Base-by-base conservation (phyloP, 2,329 filamentous ascomycete species). In the Didymella sp. region DNA sequence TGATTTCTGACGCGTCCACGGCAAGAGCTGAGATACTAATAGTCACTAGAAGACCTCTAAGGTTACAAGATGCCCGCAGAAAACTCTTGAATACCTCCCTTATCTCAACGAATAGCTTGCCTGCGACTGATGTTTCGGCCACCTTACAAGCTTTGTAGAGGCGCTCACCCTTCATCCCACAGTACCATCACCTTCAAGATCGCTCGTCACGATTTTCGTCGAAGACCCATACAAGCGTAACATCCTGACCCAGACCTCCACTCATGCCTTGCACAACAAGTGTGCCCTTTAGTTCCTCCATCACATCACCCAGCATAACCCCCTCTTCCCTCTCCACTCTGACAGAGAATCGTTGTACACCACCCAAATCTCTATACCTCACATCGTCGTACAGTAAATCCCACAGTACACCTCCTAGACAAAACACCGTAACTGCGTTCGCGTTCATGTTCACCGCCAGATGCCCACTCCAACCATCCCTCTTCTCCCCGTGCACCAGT, bases 151-250 rank as follows among this genome's bases (percentile, higher is more conserved):
- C n/a, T n/a, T n/a, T n/a, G n/a, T n/a, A n/a, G n/a, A n/a, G n/a
- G n/a, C n/a, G n/a, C n/a, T n/a, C n/a, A n/a, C n/a, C n/a, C n/a
- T n/a, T n/a, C n/a, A n/a, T n/a, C n/a, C n/a, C n/a, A n/a, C n/a
- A n/a, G n/a, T n/a, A n/a, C n/a, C n/a, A n/a, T n/a, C n/a, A n/a
- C n/a, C n/a, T n/a, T n/a, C n/a, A n/a, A n/a, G n/a, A n/a, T n/a
- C n/a, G 4, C 11, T 40, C 19, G 9, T 33, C 27, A 25, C 6
- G 33, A 8, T 3, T 38, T 21, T 48, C 30, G 11, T 42, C 41
- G 25, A 61, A 54, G 3, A 27, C 40, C 63, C 63, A 63, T 24
- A 58, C 47, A 6, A 63, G 42, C 42, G 55, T 11, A 6, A 66
- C 47, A 19, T 56, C 56, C 35, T 57, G 47, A 6, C 31, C 31